Conservation (phyloP, 805 yeast species). For the Kazachstania viticola region DNA sequence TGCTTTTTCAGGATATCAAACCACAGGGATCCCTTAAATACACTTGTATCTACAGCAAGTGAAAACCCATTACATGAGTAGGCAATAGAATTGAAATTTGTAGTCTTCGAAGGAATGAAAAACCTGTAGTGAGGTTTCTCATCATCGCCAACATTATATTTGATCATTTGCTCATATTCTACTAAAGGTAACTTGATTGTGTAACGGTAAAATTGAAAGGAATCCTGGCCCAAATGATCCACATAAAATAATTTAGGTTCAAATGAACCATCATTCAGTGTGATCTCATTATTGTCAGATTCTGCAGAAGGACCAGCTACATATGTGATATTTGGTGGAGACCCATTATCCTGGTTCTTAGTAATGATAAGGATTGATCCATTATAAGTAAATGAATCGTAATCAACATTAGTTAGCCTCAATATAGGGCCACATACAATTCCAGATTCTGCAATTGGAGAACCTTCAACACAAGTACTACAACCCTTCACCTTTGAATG, state of each 20-base stretch:
- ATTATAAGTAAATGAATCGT: constrained; percentile 38
- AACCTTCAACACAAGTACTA: constrained; percentile 11
- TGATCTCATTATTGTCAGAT: neutral
- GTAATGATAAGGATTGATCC: constrained; percentile 58
- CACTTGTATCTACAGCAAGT: constrained; percentile 49
- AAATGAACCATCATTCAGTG: constrained; percentile 32
- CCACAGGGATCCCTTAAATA: constrained; percentile 75
- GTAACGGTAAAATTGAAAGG: constrained; percentile 55
- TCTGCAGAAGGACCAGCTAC: constrained; percentile 6
- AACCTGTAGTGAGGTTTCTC: constrained; percentile 44
- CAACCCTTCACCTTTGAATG: constrained; percentile 12
- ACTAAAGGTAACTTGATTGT: constrained; percentile 38
- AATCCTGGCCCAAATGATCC: constrained; percentile 18
- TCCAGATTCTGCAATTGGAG: constrained; percentile 14
- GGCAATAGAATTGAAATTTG: constrained; percentile 72
- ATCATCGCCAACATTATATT: constrained; percentile 45
- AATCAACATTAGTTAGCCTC: constrained; percentile 55
- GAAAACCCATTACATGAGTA: constrained; percentile 91
- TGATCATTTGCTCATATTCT: constrained; percentile 46
- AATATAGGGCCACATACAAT: constrained; percentile 66
- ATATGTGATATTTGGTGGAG: constrained; percentile 23
- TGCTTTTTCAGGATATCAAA: constrained; percentile 69
- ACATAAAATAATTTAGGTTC: constrained; percentile 34
- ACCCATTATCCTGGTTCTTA: constrained; percentile 30
- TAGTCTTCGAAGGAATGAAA: constrained; percentile 49